Evolutionary conservation across 163 green algal genomes (phyloP).

Genomic region (Scenedesmus sp.): DNA sequence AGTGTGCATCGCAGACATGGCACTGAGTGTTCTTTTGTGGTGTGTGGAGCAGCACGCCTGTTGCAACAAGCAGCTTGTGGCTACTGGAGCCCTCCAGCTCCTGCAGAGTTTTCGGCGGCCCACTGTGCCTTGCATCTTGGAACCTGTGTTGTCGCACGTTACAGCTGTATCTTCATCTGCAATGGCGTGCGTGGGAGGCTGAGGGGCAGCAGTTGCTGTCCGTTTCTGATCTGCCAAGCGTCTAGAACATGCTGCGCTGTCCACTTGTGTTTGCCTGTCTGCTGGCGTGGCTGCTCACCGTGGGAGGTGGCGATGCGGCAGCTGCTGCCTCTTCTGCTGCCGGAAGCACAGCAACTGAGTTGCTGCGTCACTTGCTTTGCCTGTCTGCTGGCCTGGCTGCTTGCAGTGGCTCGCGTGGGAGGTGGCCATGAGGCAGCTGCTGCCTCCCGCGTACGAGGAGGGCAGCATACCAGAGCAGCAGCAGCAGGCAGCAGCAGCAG

Average conservation of each 20-base stretch:
- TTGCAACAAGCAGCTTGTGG: too few relatives aligned
- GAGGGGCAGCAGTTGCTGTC: slow-evolving; percentile 50
- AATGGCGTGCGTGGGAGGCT: slow-evolving; percentile 91
- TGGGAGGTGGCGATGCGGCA: slow-evolving; percentile 81
- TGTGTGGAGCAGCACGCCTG: too few relatives aligned
- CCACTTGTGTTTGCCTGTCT: too few relatives aligned
- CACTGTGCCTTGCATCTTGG: too few relatives aligned
- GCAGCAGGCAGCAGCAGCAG: background rate
- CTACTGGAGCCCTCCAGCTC: too few relatives aligned
- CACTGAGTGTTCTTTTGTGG: too few relatives aligned
- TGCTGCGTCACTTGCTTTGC: background rate
- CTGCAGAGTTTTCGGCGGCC: too few relatives aligned
- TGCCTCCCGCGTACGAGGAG: slow-evolving; percentile 12
- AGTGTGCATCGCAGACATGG: too few relatives aligned
- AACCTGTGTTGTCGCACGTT: too few relatives aligned
- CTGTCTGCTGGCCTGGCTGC: background rate
- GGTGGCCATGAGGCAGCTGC: slow-evolving; percentile 54
- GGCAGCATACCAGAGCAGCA: background rate
- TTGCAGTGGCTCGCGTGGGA: slow-evolving; percentile 91
- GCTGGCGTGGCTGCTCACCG: background rate
- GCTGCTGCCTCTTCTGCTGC: too few relatives aligned
- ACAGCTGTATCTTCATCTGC: background rate
- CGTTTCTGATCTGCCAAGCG: background rate
- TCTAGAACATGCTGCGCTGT: background rate
- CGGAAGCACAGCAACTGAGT: too few relatives aligned